Percentiles rank a stretch among this genome's conserved stretches.
phyloP scores from a whole-genome alignment of 2,329 filamentous ascomycete genomes.

The Geosmithia morbida region DNA sequence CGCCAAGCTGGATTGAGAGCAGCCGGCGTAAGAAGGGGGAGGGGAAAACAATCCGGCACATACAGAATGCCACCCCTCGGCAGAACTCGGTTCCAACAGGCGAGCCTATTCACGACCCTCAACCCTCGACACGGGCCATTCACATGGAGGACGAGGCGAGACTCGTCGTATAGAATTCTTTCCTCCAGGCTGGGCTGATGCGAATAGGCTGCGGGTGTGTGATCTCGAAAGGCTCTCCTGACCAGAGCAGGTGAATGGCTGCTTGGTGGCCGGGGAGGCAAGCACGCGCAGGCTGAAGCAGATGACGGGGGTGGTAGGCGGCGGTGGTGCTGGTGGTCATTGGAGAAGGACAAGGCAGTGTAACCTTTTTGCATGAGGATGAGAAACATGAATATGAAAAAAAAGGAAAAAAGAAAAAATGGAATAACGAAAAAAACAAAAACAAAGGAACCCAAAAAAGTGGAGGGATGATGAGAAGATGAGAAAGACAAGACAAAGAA shows the following conservation, averaged over 20 bases:
- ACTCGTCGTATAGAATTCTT: not conserved
- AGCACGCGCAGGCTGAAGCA: not conserved
- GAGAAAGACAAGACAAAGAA: not conserved
- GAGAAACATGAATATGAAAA: not conserved
- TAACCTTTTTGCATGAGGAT: not conserved
- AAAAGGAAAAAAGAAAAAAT: not conserved
- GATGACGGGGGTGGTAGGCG: not conserved
- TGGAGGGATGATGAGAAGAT: not conserved
- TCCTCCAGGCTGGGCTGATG: constrained; percentile 8
- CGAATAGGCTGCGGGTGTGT: constrained; percentile 12
- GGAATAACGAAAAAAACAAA: not conserved
- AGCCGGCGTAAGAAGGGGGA: constrained; percentile 8
- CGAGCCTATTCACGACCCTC: not conserved
- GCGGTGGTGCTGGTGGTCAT: too few species aligned
- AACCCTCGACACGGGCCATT: not conserved
- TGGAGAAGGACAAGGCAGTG: not conserved
- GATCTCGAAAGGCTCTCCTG: constrained; percentile 10
- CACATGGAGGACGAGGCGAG: not conserved
- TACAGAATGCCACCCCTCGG: not conserved
- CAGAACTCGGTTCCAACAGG: not conserved
- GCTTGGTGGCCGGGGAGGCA: not conserved
- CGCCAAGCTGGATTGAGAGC: constrained; percentile 82
- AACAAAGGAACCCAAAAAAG: not conserved
- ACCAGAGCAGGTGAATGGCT: not conserved
- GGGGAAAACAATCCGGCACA: not conserved